Conservation (phyloP, 2,329 filamentous ascomycete genomes). For the Arthrobotrys musiformis region DNA sequence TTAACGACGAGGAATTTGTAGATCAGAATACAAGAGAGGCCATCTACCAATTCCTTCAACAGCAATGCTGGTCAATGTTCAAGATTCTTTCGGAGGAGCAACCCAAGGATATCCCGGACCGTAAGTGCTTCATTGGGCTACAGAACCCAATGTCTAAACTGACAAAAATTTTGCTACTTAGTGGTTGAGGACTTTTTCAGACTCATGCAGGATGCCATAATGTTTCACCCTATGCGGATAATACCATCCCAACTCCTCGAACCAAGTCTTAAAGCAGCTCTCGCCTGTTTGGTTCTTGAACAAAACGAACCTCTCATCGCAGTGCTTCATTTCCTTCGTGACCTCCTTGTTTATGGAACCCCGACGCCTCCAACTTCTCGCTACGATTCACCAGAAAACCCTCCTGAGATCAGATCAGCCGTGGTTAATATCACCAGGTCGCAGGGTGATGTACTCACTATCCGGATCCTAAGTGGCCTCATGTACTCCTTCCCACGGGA, state of each 20-base stretch:
- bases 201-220: slow-evolving; percentile 86
- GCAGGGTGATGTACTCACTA: slow-evolving; percentile 81
- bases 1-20: slow-evolving; percentile 87
- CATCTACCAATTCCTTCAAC: slow-evolving; percentile 94
- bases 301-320: slow-evolving; percentile 92
- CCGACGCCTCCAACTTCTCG: slow-evolving; percentile 72
- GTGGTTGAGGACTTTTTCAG: slow-evolving; percentile 98
- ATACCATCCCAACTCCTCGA: slow-evolving; percentile 81
- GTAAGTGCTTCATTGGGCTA: slow-evolving; percentile 62
- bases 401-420: slow-evolving; percentile 75
- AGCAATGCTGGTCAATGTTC: slow-evolving; percentile 89
- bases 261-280: slow-evolving; percentile 85
- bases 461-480: slow-evolving; percentile 94
- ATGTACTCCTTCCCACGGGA: slow-evolving; percentile 98
- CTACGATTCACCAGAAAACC: slow-evolving; percentile 69
- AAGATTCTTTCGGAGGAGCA: slow-evolving; percentile 87
- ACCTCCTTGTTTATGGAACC: slow-evolving; percentile 85
- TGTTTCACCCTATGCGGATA: slow-evolving; percentile 89
- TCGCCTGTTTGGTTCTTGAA: slow-evolving; percentile 86
- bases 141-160: slow-evolving; percentile 37
- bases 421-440: slow-evolving; percentile 77
- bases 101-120: slow-evolving; percentile 66
- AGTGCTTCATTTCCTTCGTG: slow-evolving; percentile 90
- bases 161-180: slow-evolving; percentile 58
- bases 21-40: slow-evolving; percentile 82